phyloP scores from a whole-genome alignment of 2,329 filamentous ascomycete genomes.

The Colletotrichum gigasporum region DNA sequence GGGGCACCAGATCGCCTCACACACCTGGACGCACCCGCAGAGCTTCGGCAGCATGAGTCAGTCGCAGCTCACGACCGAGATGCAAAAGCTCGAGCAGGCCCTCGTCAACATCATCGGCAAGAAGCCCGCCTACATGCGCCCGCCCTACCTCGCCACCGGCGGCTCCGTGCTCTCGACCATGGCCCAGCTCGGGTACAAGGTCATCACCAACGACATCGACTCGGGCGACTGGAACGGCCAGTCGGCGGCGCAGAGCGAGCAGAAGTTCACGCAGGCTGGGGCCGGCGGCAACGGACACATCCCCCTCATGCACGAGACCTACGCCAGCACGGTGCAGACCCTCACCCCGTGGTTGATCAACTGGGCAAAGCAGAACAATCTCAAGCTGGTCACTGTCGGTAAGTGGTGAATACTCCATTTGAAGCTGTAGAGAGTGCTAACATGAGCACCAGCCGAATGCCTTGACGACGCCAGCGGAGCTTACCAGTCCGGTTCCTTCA shows the following conservation, averaged over 20 bases:
- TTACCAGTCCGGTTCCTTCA: constrained; percentile 52
- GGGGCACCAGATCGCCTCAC: constrained; percentile 64
- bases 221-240: constrained; percentile 69
- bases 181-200: constrained; percentile 62
- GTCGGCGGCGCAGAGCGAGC: constrained; percentile 59
- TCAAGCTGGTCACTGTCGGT: constrained; percentile 61
- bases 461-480: constrained; percentile 50
- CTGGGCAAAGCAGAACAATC: constrained; percentile 58
- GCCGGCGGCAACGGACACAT: constrained; percentile 60
- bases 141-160: constrained; percentile 58
- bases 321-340: constrained; percentile 56
- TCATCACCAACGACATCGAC: constrained; percentile 70
- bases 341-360: constrained; percentile 60
- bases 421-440: background rate
- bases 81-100: constrained; percentile 60
- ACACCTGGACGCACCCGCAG: constrained; percentile 62
- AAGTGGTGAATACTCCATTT: constrained; percentile 35
- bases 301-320: constrained; percentile 66
- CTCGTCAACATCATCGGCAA: constrained; percentile 57
- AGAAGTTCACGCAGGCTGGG: constrained; percentile 57
- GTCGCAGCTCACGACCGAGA: constrained; percentile 54
- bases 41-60: constrained; percentile 50
- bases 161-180: constrained; percentile 53
- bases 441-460: constrained; percentile 47
- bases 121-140: constrained; percentile 60